Evolutionary conservation across 129 eudicot species (phyloP), one percentile per base, ranked within the genome.

Genomic region (Tagetes patula): DNA sequence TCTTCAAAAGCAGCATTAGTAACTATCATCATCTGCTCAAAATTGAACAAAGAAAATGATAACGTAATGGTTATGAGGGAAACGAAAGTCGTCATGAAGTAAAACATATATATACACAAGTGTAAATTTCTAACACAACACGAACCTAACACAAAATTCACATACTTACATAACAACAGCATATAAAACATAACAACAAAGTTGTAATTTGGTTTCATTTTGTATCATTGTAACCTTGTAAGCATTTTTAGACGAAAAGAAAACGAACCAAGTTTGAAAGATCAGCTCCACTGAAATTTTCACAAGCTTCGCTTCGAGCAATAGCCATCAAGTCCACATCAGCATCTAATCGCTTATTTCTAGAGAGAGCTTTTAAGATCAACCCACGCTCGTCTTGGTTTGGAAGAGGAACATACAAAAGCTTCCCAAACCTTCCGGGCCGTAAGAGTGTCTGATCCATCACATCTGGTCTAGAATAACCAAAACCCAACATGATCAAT

Each of bases 351-450:
- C 8, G 49, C 49, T 45, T 45, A 45, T 45, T 45, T 72, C 85
- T 78, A 55, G 85, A 81, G 70, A 87, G 85, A 65, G 98, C 87
- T 84, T 84, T 84, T 46, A 93, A 73, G 66, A 93, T 93, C 81
- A 84, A 75, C 31, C 86, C 96, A 50, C 98, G 91, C 69, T 90
- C 98, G 20, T 89, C 96, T 71, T 83, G 82, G 75, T 71, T 85
- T 20, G 98, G 98, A 14, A 93, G 75, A 77, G 96, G 89, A 6
- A 93, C 92, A 67, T 79, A 93, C n/a, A 93, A 2, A 33, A 73
- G 92, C 75, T 81, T 87, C 55, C 92, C 98, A 37, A 93, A 83
- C 40, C 98, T 84, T 84, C 96, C 92, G 0, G 92, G 95, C 50
- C 98, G 84, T 69, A 93, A 80, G 53, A 92, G 5, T 48, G 97